Percentiles rank a stretch among this genome's conserved stretches.
Conservation (phyloP, 2,329 filamentous ascomycete genomes). For the Corinectria fuckeliana region DNA sequence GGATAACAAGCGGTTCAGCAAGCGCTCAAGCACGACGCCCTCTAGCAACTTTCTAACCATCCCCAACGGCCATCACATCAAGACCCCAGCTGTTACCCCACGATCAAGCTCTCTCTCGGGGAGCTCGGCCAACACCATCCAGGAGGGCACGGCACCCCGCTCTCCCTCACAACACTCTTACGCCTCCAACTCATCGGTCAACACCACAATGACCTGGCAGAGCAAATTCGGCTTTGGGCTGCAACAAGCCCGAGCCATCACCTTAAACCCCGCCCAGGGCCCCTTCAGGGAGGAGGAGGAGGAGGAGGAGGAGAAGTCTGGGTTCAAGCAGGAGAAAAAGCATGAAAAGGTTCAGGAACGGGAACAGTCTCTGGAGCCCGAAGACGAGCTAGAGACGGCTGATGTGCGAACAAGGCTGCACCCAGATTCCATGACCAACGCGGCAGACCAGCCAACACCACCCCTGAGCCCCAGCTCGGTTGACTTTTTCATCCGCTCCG, state of each 20-base stretch:
- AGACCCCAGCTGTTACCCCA: constrained; percentile 20
- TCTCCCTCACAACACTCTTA: constrained; percentile 41
- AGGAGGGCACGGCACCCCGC: constrained; percentile 29
- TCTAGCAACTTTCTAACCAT: constrained; percentile 53
- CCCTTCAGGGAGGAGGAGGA: constrained; percentile 30
- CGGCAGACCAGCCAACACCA: constrained; percentile 53
- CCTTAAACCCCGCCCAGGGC: constrained; percentile 43
- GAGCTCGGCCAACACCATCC: constrained; percentile 34
- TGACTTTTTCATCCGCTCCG: constrained; percentile 54
- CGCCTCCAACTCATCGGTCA: constrained; percentile 45
- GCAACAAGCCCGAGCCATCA: constrained; percentile 50
- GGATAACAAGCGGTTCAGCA: constrained; percentile 39
- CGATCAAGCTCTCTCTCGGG: constrained; percentile 36
- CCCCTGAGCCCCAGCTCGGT: constrained; percentile 60
- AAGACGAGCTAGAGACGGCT: constrained; percentile 22
- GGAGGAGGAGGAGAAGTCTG: constrained; percentile 26
- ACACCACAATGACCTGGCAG: constrained; percentile 43
- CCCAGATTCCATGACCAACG: constrained; percentile 33
- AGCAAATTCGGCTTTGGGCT: constrained; percentile 41
- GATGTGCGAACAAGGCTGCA: constrained; percentile 25
- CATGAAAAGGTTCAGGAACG: constrained; percentile 21
- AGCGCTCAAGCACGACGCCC: constrained; percentile 49
- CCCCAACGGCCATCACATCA: constrained; percentile 35
- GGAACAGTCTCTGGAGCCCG: constrained; percentile 12
- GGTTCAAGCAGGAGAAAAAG: constrained; percentile 27